A percentile compares a stretch with the other conserved stretches of the same genome.
These are phyloP conservation scores for Paraphaeosphaeria sporulosa DNA, from an alignment of 2,329 filamentous ascomycete genomes.

Conservation along the genomic window DNA sequence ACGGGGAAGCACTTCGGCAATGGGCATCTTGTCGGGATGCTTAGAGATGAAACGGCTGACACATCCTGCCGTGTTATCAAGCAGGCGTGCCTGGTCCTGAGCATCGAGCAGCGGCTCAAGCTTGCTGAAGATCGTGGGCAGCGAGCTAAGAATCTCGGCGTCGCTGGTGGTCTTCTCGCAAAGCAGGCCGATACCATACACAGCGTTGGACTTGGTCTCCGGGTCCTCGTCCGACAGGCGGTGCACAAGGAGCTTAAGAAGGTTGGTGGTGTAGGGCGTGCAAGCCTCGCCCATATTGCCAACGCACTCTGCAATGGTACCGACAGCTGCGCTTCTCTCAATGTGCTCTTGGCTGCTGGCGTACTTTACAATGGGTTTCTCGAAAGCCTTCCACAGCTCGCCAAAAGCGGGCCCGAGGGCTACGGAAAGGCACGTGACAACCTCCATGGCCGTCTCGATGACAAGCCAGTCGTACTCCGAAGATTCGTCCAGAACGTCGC, in stretches of 20 bases:
- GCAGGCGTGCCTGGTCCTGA: slow-evolving; percentile 79
- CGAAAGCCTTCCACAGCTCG: slow-evolving; percentile 94
- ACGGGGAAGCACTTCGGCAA: slow-evolving; percentile 81
- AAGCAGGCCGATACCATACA: slow-evolving; percentile 87
- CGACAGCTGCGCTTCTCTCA: slow-evolving; percentile 89
- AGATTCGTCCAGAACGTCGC: slow-evolving; percentile 72
- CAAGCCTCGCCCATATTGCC: slow-evolving; percentile 83
- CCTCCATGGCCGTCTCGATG: slow-evolving; percentile 92
- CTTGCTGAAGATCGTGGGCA: slow-evolving; percentile 80
- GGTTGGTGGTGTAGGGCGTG: slow-evolving; percentile 77
- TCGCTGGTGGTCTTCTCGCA: slow-evolving; percentile 80
- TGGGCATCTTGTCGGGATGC: slow-evolving; percentile 82
- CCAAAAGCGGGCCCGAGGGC: slow-evolving; percentile 82
- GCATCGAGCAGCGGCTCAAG: slow-evolving; percentile 84
- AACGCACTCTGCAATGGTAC: slow-evolving; percentile 89
- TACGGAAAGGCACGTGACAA: slow-evolving; percentile 82
- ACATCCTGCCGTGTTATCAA: slow-evolving; percentile 94
- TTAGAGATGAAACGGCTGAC: slow-evolving; percentile 90
- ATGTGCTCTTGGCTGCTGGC: slow-evolving; percentile 84
- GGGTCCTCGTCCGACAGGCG: slow-evolving; percentile 88
- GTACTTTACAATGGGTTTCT: slow-evolving; percentile 89
- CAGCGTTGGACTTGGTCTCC: slow-evolving; percentile 93
- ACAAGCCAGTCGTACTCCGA: slow-evolving; percentile 98
- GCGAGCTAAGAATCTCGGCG: slow-evolving; percentile 76
- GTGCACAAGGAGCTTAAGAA: slow-evolving; percentile 84